Conservation (phyloP, 345 rosid species). For the Barbarea vulgaris region DNA sequence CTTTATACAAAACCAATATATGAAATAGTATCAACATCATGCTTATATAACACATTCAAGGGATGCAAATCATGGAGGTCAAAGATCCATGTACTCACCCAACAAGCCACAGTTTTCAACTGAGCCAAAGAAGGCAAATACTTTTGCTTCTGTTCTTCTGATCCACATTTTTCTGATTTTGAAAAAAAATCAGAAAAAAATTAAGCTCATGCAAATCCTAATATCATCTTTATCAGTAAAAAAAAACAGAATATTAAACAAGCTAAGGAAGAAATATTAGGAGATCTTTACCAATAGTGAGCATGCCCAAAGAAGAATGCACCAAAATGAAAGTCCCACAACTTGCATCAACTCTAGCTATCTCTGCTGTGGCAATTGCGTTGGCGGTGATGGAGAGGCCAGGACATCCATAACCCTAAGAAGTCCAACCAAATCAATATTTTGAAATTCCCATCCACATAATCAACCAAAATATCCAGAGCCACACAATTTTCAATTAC, state of each 20-base stretch:
- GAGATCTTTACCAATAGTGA: constrained; percentile 76
- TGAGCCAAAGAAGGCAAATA: constrained; percentile 87
- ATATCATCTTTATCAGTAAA: not conserved
- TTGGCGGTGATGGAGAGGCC: constrained; percentile 74
- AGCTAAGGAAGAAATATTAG: not conserved
- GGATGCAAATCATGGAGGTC: not conserved
- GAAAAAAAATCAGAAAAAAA: constrained; percentile 42
- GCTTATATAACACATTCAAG: constrained; percentile 1
- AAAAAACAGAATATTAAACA: not conserved
- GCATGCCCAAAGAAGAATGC: constrained; percentile 93
- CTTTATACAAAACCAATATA: constrained; percentile 42
- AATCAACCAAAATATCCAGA: not conserved
- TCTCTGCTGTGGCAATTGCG: constrained; percentile 71
- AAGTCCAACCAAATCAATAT: constrained; percentile 22
- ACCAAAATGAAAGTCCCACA: constrained; percentile 84
- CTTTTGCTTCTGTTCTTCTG: constrained; percentile 84
- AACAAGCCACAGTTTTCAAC: constrained; percentile 68
- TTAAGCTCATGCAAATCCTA: not conserved
- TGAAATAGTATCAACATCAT: constrained; percentile 26
- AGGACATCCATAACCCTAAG: constrained; percentile 94
- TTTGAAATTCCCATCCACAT: not conserved
- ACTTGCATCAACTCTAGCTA: constrained; percentile 98
- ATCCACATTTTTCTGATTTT: constrained; percentile 84
- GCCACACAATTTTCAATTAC: constrained; percentile 41
- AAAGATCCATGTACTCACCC: constrained; percentile 58